phyloP scores from a whole-genome alignment of 2,329 filamentous ascomycete species.

The Chrysoporthe puriensis region DNA sequence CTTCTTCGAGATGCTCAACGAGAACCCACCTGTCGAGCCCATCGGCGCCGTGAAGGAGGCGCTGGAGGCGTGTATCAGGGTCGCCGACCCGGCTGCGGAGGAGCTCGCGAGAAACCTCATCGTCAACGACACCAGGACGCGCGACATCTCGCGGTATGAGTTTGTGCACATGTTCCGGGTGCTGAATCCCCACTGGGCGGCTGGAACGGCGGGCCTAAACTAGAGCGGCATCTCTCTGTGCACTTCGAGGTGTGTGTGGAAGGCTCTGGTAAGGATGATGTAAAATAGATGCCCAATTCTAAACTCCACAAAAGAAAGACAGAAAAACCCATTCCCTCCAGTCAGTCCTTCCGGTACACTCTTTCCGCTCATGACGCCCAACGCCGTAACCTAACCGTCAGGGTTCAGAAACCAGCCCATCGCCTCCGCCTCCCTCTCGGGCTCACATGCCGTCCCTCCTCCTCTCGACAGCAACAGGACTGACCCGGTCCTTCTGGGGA shows the following conservation, averaged over 20 bases:
- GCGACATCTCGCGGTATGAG: conserved; percentile 33
- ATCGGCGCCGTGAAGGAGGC: conserved; percentile 48
- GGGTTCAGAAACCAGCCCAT: not conserved
- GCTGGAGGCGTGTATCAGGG: conserved; percentile 57
- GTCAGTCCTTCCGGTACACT: no score
- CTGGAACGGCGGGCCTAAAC: not conserved
- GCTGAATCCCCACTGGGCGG: conserved; percentile 30
- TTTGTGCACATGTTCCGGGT: conserved; percentile 37
- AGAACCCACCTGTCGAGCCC: conserved; percentile 53
- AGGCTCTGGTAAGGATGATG: not conserved
- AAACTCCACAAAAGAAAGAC: not conserved
- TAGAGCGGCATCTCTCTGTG: not conserved
- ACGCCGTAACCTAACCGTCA: not conserved
- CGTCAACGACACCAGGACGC: conserved; percentile 19
- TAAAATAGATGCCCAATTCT: not conserved
- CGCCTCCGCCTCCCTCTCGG: not conserved
- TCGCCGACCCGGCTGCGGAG: conserved; percentile 58
- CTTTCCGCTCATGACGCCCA: not conserved
- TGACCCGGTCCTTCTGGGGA: not conserved
- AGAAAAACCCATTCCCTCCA: not conserved
- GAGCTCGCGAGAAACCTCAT: conserved; percentile 34
- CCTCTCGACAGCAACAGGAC: not conserved
- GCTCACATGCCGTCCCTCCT: not conserved
- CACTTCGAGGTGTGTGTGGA: not conserved
- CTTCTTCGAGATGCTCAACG: conserved; percentile 62